These are phyloP conservation scores for Solanum tarapatanum DNA, from an alignment of 257 asterid genomes.

Conservation along the genomic window DNA sequence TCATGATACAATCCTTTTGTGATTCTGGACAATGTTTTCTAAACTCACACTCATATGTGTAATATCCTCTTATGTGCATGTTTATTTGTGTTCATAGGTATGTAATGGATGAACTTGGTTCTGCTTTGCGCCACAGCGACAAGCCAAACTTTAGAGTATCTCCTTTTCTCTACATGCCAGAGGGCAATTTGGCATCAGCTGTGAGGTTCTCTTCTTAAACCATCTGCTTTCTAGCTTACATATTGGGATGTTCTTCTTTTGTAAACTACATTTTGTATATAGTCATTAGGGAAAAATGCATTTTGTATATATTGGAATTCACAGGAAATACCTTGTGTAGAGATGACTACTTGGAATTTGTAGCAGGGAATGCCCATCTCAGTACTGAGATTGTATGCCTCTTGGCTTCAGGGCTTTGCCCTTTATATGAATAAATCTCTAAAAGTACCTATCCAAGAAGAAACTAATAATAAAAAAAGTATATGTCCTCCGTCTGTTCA, in stretches of 20 bases:
- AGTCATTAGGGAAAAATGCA: background rate
- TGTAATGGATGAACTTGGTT: conserved; percentile 98
- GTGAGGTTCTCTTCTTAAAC: conserved; percentile 50
- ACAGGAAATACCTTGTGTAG: background rate
- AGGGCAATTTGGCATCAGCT: conserved; percentile 81
- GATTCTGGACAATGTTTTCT: background rate
- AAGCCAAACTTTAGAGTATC: conserved; percentile 81
- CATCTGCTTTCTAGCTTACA: conserved; percentile 5
- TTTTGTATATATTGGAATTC: background rate
- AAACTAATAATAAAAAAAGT: background rate
- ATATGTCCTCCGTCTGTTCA: background rate
- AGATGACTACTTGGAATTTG: background rate
- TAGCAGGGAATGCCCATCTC: background rate
- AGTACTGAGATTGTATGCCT: background rate
- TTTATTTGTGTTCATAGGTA: conserved; percentile 40
- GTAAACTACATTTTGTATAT: background rate
- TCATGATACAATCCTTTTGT: background rate
- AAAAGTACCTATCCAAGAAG: background rate
- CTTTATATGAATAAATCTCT: background rate
- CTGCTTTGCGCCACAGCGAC: conserved; percentile 91
- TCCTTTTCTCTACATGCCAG: conserved; percentile 98
- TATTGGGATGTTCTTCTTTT: background rate
- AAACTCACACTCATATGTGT: background rate
- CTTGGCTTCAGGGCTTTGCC: background rate
- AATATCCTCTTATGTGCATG: background rate